These are phyloP conservation scores for Neofusicoccum umdonicola DNA, from an alignment of 2,329 filamentous ascomycete genomes.

Conservation along the genomic window DNA sequence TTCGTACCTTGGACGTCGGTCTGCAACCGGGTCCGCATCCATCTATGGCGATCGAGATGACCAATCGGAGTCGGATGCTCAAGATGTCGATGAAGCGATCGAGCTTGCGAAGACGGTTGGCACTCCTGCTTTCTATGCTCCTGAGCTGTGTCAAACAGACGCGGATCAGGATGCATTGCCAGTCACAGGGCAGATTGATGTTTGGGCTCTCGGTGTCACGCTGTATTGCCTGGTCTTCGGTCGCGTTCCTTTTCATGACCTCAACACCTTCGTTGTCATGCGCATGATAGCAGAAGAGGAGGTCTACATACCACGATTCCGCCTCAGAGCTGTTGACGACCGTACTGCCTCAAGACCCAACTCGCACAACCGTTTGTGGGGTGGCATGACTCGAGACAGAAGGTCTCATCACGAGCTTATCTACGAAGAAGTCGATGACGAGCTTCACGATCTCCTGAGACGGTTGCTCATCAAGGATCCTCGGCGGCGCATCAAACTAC, in stretches of 20 bases:
- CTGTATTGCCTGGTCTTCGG: constrained; percentile 94
- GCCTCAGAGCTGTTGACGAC: constrained; percentile 69
- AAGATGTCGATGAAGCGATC: constrained; percentile 84
- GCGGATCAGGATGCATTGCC: constrained; percentile 65
- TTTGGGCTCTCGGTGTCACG: constrained; percentile 96
- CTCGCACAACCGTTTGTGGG: constrained; percentile 47
- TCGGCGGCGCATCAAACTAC: constrained; percentile 79
- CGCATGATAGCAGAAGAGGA: constrained; percentile 86
- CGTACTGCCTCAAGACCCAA: constrained; percentile 44
- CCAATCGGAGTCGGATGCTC: constrained; percentile 76
- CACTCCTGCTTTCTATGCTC: constrained; percentile 95
- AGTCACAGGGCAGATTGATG: constrained; percentile 89
- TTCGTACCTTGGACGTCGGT: constrained; percentile 89
- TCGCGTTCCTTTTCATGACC: constrained; percentile 86
- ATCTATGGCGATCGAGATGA: constrained; percentile 52
- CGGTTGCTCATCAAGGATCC: constrained; percentile 88
- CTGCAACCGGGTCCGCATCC: constrained; percentile 69
- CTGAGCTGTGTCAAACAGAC: constrained; percentile 91
- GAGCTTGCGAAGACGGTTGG: constrained; percentile 95
- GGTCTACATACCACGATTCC: constrained; percentile 80
- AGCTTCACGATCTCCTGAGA: constrained; percentile 73
- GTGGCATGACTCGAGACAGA: constrained; percentile 62
- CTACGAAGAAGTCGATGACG: constrained; percentile 82
- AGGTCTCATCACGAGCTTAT: constrained; percentile 73
- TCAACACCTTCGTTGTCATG: constrained; percentile 91